Evolutionary conservation across 345 rosid genomes (phyloP), one percentile per base, ranked within the genome.

Genomic region (Mallotus nudiflorus): DNA sequence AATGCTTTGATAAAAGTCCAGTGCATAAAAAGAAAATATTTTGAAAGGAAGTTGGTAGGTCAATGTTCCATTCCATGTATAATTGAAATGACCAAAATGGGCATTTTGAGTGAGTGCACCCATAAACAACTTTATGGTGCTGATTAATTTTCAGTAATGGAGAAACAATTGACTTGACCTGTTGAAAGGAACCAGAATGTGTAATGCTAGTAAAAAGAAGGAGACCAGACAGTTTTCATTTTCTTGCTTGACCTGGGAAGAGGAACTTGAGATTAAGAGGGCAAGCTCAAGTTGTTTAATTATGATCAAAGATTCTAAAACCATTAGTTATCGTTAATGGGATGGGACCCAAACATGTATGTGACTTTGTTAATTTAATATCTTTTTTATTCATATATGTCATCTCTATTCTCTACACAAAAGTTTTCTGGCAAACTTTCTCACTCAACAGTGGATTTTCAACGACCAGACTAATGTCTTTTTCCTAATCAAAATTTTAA

Each of bases 391-490:
- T 52, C 28, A 24, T 64, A 33, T 33, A 29, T 54, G 76, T 45
- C 65, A 72, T 33, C 4, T 33, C 37, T 2, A n/a, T n/a, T 19
- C 37, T 14, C 44, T 3, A 6, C 9, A 56, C 69, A 42, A 42
- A 37, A 39, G 37, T 55, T 55, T 44, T 35, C 37, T 46, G 2
- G 55, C 35, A 46, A 56, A 0, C 28, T 14, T 35, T 14, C 56
- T 45, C 44, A 54, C 56, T 27, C 9, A 68, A 58, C 3, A 51
- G 31, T 69, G 40, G 63, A 52, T 52, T 55, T 60, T 22, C 35
- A 61, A 61, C 45, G 16, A 42, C 37, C 53, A 54, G 22, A 53
- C 40, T 40, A 0, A 40, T 45, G 65, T 45, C 70, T 20, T 42
- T 71, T 71, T 63, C 27, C 49, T 16, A 9, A 8, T 15, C 1